Conservation (phyloP, 148 eudicot species). For the Arctostaphylos glauca region DNA sequence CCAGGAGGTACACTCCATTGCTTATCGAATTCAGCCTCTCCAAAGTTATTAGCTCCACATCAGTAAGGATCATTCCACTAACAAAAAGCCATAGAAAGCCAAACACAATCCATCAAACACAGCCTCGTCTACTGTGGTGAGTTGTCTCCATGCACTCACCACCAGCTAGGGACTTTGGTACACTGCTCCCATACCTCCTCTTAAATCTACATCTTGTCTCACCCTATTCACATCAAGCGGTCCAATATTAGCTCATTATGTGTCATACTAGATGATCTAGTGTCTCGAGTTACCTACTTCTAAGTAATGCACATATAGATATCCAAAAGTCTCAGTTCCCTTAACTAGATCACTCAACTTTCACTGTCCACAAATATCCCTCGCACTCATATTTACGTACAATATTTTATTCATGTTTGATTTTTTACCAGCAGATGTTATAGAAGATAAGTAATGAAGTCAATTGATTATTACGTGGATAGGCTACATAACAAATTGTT, state of each 20-base stretch:
- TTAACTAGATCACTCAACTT: neutral
- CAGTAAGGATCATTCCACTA: neutral
- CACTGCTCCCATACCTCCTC: neutral
- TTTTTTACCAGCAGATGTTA: neutral
- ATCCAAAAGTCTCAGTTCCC: neutral
- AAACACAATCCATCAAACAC: neutral
- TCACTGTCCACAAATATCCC: neutral
- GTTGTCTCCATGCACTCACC: neutral
- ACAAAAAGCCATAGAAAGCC: neutral
- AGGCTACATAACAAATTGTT: too few species aligned
- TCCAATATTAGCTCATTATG: neutral
- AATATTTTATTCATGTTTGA: neutral
- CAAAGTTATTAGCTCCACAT: neutral
- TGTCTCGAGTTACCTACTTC: too few species aligned
- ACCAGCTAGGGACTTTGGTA: neutral
- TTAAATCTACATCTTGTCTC: neutral
- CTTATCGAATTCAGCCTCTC: neutral
- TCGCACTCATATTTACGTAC: neutral
- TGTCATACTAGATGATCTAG: too few species aligned
- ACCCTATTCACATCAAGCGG: neutral
- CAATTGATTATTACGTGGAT: neutral
- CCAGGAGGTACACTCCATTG: neutral
- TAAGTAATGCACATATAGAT: too few species aligned
- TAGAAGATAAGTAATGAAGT: neutral
- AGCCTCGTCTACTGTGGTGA: neutral